Evolutionary conservation across 75 land plant species (phyloP).

Genomic region (Pinus tabuliformis): DNA sequence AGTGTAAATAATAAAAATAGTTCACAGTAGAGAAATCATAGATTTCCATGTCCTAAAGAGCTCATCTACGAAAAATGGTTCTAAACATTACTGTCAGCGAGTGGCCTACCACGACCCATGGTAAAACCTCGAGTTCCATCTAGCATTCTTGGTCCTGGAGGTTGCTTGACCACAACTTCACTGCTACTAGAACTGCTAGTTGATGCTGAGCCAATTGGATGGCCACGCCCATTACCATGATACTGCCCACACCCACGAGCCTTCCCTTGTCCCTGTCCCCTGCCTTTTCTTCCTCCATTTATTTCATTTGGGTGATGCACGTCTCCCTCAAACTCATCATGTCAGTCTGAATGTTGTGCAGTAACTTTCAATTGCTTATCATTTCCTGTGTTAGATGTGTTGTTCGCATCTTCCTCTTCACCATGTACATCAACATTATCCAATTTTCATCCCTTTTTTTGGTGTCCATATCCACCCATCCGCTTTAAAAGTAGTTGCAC

Average conservation of each 20-base stretch:
- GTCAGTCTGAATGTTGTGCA: conserved; percentile 6
- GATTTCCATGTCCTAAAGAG: neutral
- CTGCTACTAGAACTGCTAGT: neutral
- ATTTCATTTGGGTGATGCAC: no score
- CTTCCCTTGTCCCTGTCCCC: conserved; percentile 67
- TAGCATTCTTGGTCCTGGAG: conserved; percentile 88
- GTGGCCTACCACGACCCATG: conserved; percentile 71
- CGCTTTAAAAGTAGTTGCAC: no score
- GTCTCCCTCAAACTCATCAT: conserved; percentile 23
- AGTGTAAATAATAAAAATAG: no score
- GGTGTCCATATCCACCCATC: neutral
- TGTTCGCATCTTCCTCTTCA: conserved; percentile 13
- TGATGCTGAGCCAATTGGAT: conserved; percentile 27
- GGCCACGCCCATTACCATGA: conserved; percentile 33
- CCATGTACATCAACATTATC: conserved; percentile 40
- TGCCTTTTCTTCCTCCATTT: conserved; percentile 60
- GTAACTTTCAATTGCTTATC: conserved; percentile 9
- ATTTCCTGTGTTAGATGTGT: conserved; percentile 1
- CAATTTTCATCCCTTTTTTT: conserved; percentile 32
- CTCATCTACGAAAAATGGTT: neutral
- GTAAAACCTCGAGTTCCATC: conserved; percentile 90
- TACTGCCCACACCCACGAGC: conserved; percentile 26
- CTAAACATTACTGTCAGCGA: neutral
- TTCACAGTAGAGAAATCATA: no score
- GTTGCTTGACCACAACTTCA: conserved; percentile 34